Base-by-base conservation (phyloP, 192 early-diverging fungal genomes). In the Gonapodya prolifera region DNA sequence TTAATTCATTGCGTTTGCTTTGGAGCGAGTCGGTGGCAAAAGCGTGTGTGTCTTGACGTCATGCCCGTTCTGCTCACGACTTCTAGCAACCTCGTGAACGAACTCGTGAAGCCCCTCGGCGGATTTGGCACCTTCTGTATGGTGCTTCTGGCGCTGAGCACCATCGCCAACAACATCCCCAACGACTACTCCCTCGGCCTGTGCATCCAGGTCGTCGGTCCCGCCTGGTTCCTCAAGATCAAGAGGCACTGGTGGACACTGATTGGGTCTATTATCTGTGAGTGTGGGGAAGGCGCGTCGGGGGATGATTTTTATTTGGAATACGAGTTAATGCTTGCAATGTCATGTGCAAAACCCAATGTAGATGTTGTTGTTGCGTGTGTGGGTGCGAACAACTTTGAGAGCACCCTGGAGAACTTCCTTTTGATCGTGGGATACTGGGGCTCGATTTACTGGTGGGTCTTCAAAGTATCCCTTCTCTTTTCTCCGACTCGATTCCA, bases 141-240 rank as follows among this genome's bases (percentile, higher is more conserved):
- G 36, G 82, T 82, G 18, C 70, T 82, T 34, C 70, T 82, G 34
- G 78, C 75, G 23, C 80, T 82, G 69, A 80, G 78, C 1, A 81
- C 78, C 2, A 45, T 82, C 32, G 82, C 82, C 29, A 79, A 79
- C 77, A 82, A 82, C 74, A 78, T 82, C 35, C 80, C 80, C 70
- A 82, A 82, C 81, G 80, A 81, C 77, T 82, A 82, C 78, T 82
- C 82, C 1, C 73, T 79, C 34, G 82, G 82, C n/a, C 75, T 82
- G 33, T 80, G 69, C 33, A 80, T 82, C 69, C 81, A 83, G 36
- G 71, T 82, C 18, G 33, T 75, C 28, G 82, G 82, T 16, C 71
- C 69, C 0, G 32, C 2, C 28, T 18, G 2, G 34, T 83, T 82
- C 69, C 31, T 75, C 1, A 75, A 82, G 35, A 78, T 82, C 34